These are phyloP conservation scores for Alternaria sp. DNA, from an alignment of 2,329 filamentous ascomycete genomes.

Conservation along the genomic window DNA sequence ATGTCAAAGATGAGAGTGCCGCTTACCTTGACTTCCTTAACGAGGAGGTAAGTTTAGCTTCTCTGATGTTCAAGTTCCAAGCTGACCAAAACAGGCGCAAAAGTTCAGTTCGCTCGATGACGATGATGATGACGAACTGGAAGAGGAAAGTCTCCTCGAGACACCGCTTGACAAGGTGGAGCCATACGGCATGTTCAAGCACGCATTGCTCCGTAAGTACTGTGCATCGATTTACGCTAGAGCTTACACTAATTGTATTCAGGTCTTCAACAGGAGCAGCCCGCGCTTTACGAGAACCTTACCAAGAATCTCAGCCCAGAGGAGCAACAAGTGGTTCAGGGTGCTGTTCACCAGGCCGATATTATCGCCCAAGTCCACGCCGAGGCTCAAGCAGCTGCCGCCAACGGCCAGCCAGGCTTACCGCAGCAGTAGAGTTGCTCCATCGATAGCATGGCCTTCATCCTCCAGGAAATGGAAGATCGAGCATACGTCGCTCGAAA, in stretches of 20 bases:
- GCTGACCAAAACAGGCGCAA: constrained; percentile 66
- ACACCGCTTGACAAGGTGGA: constrained; percentile 95
- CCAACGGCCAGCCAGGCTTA: constrained; percentile 27
- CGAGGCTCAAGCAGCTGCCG: constrained; percentile 29
- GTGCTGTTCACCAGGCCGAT: constrained; percentile 75
- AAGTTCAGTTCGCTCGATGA: constrained; percentile 75
- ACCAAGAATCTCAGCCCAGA: constrained; percentile 79
- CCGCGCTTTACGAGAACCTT: constrained; percentile 82
- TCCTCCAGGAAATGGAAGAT: not conserved
- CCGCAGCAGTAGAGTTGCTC: constrained; percentile 23
- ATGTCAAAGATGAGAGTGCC: constrained; percentile 87
- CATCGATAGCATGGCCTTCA: not conserved
- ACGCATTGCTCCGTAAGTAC: constrained; percentile 78
- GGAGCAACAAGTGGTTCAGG: constrained; percentile 81
- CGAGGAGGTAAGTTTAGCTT: constrained; percentile 69
- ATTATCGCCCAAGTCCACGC: constrained; percentile 51
- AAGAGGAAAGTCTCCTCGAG: constrained; percentile 91
- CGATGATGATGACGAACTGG: constrained; percentile 86
- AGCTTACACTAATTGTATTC: constrained; percentile 40
- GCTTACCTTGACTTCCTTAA: constrained; percentile 96
- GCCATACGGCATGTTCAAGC: constrained; percentile 88
- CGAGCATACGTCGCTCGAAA: not conserved
- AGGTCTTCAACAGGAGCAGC: constrained; percentile 91
- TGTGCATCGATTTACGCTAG: not conserved
- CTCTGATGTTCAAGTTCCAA: constrained; percentile 2